A percentile compares a stretch with the other conserved stretches of the same genome.
Conservation (phyloP, 371 early-diverging fungal species). For the Zychaea mexicana region DNA sequence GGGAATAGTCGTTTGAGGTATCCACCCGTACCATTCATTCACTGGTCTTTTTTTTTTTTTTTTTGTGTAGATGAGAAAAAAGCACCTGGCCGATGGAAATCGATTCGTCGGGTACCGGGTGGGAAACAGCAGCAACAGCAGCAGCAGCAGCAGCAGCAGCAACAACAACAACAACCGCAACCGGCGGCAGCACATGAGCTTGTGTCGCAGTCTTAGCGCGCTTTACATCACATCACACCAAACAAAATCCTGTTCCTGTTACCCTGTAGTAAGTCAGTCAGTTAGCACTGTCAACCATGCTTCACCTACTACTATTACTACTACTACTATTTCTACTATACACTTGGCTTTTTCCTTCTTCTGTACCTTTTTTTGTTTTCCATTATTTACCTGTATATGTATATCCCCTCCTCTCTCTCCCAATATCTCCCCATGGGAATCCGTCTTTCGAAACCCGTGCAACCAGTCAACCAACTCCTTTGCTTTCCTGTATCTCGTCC, state of each 20-base stretch:
- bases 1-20: too few species aligned
- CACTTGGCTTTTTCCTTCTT: too few species aligned
- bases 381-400: background rate
- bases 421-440: background rate
- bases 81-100: slow-evolving; percentile 15
- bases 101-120: slow-evolving; percentile 14
- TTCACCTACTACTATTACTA: background rate
- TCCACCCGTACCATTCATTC: too few species aligned
- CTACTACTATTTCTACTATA: background rate
- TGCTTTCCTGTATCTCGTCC: too few species aligned
- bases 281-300: too few species aligned
- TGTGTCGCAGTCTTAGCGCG: background rate
- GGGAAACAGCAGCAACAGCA: background rate
- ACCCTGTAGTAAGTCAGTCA: background rate
- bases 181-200: slow-evolving; percentile 3
- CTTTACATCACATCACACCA: background rate
- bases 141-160: background rate
- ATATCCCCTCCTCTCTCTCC: background rate
- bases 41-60: too few species aligned
- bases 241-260: background rate
- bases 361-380: background rate
- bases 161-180: too few species aligned
- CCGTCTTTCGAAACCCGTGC: too few species aligned
- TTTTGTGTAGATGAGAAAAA: slow-evolving; percentile 4
- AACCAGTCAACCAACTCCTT: too few species aligned